Evolutionary conservation across 2,329 filamentous ascomycete species (phyloP).

Genomic region (Nemania sp.): DNA sequence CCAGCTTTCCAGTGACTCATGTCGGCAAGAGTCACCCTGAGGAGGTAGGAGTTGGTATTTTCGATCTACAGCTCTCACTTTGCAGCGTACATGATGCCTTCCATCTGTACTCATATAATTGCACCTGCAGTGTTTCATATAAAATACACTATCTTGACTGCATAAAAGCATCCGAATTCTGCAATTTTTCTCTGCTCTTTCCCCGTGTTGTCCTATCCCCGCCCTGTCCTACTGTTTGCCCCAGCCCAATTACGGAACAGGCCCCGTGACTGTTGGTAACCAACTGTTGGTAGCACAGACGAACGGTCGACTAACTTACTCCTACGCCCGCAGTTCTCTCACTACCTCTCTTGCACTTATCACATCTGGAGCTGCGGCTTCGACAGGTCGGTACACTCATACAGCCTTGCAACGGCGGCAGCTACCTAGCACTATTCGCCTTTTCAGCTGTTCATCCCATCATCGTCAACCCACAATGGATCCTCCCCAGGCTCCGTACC

Average conservation of each 20-base stretch:
- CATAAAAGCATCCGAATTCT: no score
- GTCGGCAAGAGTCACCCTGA: slow-evolving; percentile 18
- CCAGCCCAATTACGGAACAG: background rate
- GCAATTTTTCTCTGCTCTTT: no score
- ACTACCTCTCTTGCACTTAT: background rate
- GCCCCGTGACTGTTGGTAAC: no score
- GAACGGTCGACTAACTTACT: slow-evolving; percentile 6
- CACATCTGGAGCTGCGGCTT: background rate
- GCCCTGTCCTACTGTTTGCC: background rate
- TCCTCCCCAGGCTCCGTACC: slow-evolving; percentile 59
- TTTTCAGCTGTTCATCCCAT: background rate
- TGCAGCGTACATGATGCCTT: no score
- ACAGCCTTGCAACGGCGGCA: background rate
- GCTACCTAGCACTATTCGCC: background rate
- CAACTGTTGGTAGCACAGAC: background rate
- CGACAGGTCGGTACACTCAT: background rate
- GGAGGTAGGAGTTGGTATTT: slow-evolving; percentile 1
- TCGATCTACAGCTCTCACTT: background rate
- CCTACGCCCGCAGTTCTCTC: no score
- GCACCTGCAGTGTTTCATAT: no score
- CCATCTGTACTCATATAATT: no score
- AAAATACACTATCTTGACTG: no score
- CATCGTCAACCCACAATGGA: slow-evolving; percentile 30
- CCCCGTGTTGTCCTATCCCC: no score
- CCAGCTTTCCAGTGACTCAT: slow-evolving; percentile 29